Evolutionary conservation across 2,329 filamentous ascomycete species (phyloP), one percentile per base, ranked within the genome.

Genomic region (Ilyonectria sp.): DNA sequence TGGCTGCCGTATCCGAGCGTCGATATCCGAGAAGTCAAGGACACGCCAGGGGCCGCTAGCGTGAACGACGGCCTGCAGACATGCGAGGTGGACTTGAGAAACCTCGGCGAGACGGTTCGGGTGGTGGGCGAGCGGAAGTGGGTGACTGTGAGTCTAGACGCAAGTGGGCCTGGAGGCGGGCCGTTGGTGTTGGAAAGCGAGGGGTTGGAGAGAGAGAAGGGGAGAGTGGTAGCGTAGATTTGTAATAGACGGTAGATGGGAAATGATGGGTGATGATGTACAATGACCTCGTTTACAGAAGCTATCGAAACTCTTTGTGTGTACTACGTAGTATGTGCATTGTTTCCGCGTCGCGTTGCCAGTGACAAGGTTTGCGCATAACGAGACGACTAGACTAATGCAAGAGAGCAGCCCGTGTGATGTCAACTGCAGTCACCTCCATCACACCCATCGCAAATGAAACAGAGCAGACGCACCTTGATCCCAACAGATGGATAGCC

Each of bases 21-120:
- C 2, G 94, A 97, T 57, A 92, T 98, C 40, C 89, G 92, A 50
- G 90, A 91, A 78, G 84, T 90, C 8, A 79, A 81, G 61, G 72
- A 76, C 8, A 54, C 63, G 5, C 78, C 75, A 3, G 78, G 75
- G 65, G 69, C 69, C 52, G 68, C 69, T n/a, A n/a, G 40, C 15
- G 40, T n/a, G 68, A 69, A 50, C 33, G 72, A 68, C 49, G 73
- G 73, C 23, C 49, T 69, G 15, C 75, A 77, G 70, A 73, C 82
- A 81, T 94, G 91, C 76, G 95, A 98, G 82, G 92, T 93, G 13
- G 93, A 98, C 77, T 93, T 92, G 74, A 86, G 89, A 73, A 96
- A 94, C 76, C 84, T 93, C 65, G 93, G 92, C 0, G 92, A 96
- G 82, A 91, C 90, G 44, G 87, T 98, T 1, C 82, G 91, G 56